These are phyloP conservation scores for Petunia secreta DNA, from an alignment of 257 asterid genomes.

Conservation along the genomic window DNA sequence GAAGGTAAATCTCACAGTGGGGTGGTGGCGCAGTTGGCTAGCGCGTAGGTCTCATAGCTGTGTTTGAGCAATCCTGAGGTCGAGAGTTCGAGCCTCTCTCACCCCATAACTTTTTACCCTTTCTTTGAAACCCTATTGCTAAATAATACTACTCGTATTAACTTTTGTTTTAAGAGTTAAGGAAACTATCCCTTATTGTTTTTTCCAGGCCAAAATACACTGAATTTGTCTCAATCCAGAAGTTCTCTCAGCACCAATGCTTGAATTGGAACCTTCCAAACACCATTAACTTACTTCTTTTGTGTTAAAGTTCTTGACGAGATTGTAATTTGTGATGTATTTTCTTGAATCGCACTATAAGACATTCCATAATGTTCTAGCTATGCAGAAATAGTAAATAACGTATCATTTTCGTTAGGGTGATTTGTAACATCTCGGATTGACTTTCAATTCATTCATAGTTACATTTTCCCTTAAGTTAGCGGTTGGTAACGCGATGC, in stretches of 20 bases:
- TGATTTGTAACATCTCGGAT: neutral
- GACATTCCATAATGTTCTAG: too few relatives aligned
- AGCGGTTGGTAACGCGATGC: neutral
- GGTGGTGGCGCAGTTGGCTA: conserved; percentile 99
- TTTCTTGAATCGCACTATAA: neutral
- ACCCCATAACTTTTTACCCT: conserved; percentile 37
- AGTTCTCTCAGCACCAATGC: neutral
- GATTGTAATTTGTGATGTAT: neutral
- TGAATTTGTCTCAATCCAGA: neutral
- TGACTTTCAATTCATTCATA: neutral
- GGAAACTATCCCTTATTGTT: neutral
- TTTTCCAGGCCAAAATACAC: neutral
- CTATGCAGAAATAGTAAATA: too few relatives aligned
- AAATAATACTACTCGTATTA: too few relatives aligned
- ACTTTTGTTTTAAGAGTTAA: too few relatives aligned
- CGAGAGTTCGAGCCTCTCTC: conserved; percentile 96
- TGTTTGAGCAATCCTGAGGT: conserved; percentile 76
- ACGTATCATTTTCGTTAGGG: too few relatives aligned
- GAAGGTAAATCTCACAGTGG: conserved; percentile 27
- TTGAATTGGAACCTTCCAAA: neutral
- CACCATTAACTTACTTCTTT: too few relatives aligned
- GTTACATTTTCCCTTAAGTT: neutral
- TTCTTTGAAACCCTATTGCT: neutral
- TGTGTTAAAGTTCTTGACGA: neutral
- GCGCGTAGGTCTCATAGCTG: conserved; percentile 98